phyloP scores from a whole-genome alignment of 306 rosid species.

The Gastrolobium bilobum region DNA sequence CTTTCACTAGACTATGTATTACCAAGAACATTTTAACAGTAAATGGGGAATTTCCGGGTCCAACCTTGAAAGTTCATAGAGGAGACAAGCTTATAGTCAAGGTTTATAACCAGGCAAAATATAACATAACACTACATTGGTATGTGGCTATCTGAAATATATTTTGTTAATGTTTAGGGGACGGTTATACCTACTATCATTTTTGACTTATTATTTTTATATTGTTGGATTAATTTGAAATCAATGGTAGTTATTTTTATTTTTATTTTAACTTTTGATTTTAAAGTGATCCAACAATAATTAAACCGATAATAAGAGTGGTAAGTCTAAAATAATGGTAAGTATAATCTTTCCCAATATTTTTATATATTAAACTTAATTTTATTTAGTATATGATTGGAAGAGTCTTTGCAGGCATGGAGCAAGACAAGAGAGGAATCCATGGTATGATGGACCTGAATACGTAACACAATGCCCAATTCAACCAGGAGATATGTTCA shows the following conservation, averaged over 20 bases:
- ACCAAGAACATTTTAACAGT: slow-evolving; percentile 69
- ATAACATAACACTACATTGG: slow-evolving; percentile 75
- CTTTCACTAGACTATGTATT: slow-evolving; percentile 64
- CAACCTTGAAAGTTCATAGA: slow-evolving; percentile 55
- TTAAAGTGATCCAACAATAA: no score
- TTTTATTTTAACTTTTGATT: no score
- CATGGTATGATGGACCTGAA: slow-evolving; percentile 77
- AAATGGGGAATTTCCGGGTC: slow-evolving; percentile 73
- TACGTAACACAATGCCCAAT: slow-evolving; percentile 74
- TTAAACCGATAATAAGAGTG: no score
- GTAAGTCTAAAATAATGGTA: no score
- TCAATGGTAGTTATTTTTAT: no score
- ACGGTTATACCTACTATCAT: no score
- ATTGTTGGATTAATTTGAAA: no score
- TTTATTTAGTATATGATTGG: neutral
- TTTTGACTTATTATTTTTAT: no score
- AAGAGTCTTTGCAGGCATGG: slow-evolving; percentile 64
- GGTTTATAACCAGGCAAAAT: slow-evolving; percentile 56
- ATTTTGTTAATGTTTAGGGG: no score
- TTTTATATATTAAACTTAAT: neutral
- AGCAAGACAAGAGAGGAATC: slow-evolving; percentile 60
- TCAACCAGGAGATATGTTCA: slow-evolving; percentile 56
- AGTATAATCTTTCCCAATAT: neutral
- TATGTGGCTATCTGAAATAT: slow-evolving; percentile 30
- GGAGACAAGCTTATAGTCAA: slow-evolving; percentile 64